Evolutionary conservation across 306 rosid species (phyloP).

Genomic region (Datisca glomerata): DNA sequence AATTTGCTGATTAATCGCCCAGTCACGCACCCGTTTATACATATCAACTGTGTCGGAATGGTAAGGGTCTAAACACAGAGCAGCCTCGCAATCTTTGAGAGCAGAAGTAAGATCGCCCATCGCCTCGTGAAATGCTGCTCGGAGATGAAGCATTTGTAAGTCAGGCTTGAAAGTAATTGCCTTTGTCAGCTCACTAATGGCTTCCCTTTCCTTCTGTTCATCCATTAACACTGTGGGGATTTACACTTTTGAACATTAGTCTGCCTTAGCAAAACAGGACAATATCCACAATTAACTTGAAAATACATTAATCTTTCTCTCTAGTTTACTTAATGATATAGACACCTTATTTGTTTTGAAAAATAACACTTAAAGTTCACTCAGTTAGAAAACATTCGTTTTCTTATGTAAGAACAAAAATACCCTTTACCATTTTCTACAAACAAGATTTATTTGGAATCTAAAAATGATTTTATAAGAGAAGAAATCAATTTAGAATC

Average conservation of each 20-base stretch:
- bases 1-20: background rate
- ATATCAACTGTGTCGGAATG: conserved; percentile 54
- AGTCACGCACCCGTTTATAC: conserved; percentile 11
- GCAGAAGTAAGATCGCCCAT: conserved; percentile 44
- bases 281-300: conserved; percentile 8
- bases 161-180: conserved; percentile 75
- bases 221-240: conserved; percentile 97
- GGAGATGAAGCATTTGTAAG: conserved; percentile 68
- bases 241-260: background rate
- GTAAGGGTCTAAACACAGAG: conserved; percentile 71
- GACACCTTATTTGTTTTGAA: no score
- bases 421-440: no score
- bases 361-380: no score
- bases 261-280: conserved; percentile 1
- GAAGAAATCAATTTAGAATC: no score
- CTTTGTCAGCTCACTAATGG: conserved; percentile 62
- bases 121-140: conserved; percentile 84
- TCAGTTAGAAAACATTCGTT: no score
- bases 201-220: conserved; percentile 80
- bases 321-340: no score
- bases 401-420: no score
- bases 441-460: no score
- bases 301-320: no score
- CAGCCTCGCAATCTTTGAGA: conserved; percentile 68
- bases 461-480: no score